Base-by-base conservation (phyloP, 1,139 yeast genomes). In the Nakaseomyces uthaithaninus region DNA sequence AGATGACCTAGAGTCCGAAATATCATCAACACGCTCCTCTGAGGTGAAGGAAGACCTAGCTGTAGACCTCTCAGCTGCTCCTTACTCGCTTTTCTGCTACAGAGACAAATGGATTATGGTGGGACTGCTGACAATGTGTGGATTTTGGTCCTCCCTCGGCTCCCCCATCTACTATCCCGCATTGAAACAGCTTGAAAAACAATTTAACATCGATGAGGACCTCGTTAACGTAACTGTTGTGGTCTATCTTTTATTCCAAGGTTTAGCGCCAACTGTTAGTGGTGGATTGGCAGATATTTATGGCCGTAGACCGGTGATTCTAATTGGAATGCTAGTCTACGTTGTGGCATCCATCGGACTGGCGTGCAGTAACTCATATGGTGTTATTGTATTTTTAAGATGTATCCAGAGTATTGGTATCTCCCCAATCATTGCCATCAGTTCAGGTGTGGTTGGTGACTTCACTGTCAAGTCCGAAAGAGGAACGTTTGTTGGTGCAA, bases 381-480 rank as follows among this genome's bases (percentile, higher is more conserved):
- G 76, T 55, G 64, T 71, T 14, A 59, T 80, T 18, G 60, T 79
- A 14, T 69, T 76, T 11, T 56, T 81, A 33, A 60, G 94, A 44
- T 74, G 82, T 51, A 51, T 80, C 5, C 89, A 83, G 49, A 82
- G 91, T 1, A 67, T 74, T 3, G 81, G 82, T 12, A 77, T 79
- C 11, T 77, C 91, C 0, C 82, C 93, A 0, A 70, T 83, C 0
- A 69, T 84, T 6, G 78, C 91, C 2, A 67, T 84, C 1, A 68
- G 72, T 11, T 68, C 79, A 1, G 93, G 91, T 1, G 70, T 79
- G 0, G 75, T 79, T 9, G 82, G 85, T 10, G 95, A 85, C 55
- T 64, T 79, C 41, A 74, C 85, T 0, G 65, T 74, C 1, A 66
- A 78, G 37, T 61, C 64, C 16, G 77, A 78, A 46, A 67, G 95